Evolutionary conservation across 1,139 yeast genomes (phyloP).

Genomic region (Spathaspora sp.): DNA sequence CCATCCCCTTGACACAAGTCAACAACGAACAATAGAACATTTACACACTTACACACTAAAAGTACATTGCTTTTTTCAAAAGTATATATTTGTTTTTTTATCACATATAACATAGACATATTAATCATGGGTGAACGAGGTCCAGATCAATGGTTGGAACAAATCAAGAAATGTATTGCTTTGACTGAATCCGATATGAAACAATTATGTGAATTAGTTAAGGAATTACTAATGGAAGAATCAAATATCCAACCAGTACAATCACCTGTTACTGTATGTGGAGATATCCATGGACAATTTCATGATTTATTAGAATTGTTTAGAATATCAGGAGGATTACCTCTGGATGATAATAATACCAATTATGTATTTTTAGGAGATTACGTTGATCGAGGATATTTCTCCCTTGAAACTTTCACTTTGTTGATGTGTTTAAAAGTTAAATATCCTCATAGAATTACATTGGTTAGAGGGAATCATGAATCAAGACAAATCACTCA

Average conservation of each 20-base stretch:
- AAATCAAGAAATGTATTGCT: constrained; percentile 85
- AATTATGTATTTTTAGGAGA: constrained; percentile 88
- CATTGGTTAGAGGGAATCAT: constrained; percentile 91
- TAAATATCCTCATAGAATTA: constrained; percentile 79
- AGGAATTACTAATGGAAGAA: constrained; percentile 74
- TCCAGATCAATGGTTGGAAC: constrained; percentile 96
- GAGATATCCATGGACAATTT: constrained; percentile 98
- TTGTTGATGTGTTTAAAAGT: constrained; percentile 88
- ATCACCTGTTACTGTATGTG: constrained; percentile 98
- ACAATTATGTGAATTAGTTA: constrained; percentile 90
- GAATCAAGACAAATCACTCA: constrained; percentile 95
- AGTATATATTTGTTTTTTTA: neutral
- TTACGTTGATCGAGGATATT: constrained; percentile 95
- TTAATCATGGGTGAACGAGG: constrained; percentile 68
- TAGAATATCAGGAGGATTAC: constrained; percentile 90
- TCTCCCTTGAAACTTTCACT: constrained; percentile 89
- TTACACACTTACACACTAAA: neutral
- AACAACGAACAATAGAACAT: neutral
- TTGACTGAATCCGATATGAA: constrained; percentile 94
- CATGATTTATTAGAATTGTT: constrained; percentile 91
- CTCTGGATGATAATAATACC: constrained; percentile 47
- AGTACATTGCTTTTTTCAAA: too few species aligned
- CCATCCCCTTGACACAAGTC: neutral
- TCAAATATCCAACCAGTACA: constrained; percentile 94
- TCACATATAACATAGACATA: neutral